Base-by-base conservation (phyloP, 1,139 yeast species). In the Meyerozyma elateridarum region DNA sequence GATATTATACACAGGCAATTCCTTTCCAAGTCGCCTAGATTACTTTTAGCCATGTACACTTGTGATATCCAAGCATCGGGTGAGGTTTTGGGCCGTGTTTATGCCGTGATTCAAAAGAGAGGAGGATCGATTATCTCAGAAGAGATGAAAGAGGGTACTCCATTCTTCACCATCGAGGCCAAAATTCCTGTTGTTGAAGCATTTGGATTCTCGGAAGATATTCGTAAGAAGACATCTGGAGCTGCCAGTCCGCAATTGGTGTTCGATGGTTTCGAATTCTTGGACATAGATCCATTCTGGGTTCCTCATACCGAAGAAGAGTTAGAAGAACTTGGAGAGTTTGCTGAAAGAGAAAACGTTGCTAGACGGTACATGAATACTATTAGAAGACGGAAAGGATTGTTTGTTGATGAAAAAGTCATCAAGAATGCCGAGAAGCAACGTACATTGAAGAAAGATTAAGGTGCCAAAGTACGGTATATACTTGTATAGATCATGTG, bases 251-350 rank as follows among this genome's bases (percentile, higher is more conserved):
- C 98, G 0, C 98, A 91, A 56, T 68, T 93, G 37, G 85, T 89
- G 5, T 91, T 91, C 51, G 75, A 83, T 29, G 98, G 98, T 2
- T 93, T 74, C 54, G 94, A 88, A 48, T 64, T 80, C 41, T 73
- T 89, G 32, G 95, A 87, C 40, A 76, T 84, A 44, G 97, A 93
- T 62, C 99, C 99, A 25, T 93, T 83, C 68, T 93, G 99, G 99
- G 95, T 91, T 8, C 98, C 99, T n/a, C 85, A 91, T 5, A 93
- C 98, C 0, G 96, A 85, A 48, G 97, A 88, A 54, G 98, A 93
- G 53, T 61, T 91, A 31, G 98, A 91, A 52, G 95, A 88, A 38
- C 64, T 85, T 30, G 99, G 98, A 18, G 96, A 87, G 43, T 73
- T 76, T 45, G 96, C 96, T 0, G 98, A 93, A 48, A 74, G 85